These are phyloP conservation scores for Eucalyptus shirleyi DNA, from an alignment of 345 rosid species.

Conservation along the genomic window DNA sequence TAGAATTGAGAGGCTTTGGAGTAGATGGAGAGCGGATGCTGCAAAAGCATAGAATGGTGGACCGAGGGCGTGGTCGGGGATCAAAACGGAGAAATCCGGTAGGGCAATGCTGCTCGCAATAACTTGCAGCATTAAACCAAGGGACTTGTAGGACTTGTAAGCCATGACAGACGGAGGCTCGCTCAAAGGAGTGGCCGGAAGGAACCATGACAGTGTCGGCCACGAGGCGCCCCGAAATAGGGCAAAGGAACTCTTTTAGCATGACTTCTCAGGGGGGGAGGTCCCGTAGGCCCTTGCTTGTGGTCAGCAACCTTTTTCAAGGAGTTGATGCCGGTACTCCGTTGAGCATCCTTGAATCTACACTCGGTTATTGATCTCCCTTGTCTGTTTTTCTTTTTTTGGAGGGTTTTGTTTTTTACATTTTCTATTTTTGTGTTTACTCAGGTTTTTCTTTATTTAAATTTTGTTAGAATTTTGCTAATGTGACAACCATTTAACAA, in stretches of 20 bases:
- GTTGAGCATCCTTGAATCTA: neutral
- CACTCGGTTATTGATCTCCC: neutral
- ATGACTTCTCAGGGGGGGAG: neutral
- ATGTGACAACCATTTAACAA: neutral
- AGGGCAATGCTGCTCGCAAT: too few relatives aligned
- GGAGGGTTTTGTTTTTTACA: neutral
- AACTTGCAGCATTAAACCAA: neutral
- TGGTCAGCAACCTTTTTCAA: neutral
- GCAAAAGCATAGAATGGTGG: neutral
- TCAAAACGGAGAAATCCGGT: neutral
- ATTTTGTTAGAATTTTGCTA: neutral
- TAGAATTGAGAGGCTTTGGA: neutral
- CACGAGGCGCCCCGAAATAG: neutral
- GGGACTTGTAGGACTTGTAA: neutral
- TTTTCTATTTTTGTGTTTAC: too few relatives aligned
- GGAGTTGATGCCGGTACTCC: fast-evolving
- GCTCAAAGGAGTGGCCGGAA: neutral
- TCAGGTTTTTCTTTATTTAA: too few relatives aligned
- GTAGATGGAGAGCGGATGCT: neutral
- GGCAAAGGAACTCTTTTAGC: neutral
- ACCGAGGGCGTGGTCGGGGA: neutral
- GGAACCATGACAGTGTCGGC: neutral
- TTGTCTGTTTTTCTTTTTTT: neutral
- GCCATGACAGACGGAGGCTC: neutral
- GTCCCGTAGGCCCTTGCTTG: neutral